These are phyloP conservation scores for Fusarium brevicatenulatum DNA, from an alignment of 2,329 filamentous ascomycete species.

Conservation along the genomic window DNA sequence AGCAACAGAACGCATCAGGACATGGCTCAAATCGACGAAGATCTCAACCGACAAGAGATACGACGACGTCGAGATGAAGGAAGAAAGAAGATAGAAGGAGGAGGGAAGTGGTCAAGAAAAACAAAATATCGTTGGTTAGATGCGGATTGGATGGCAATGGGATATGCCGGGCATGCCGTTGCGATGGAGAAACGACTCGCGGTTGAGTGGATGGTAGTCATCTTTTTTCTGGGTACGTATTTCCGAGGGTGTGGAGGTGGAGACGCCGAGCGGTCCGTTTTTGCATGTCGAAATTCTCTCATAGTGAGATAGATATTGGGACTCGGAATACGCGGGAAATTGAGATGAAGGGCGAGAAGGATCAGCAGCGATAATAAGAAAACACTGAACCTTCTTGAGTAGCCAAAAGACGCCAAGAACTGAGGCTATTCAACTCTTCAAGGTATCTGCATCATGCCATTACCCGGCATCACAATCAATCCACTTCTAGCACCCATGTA, in stretches of 20 bases:
- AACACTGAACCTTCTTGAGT: too few species aligned
- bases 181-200: slow-evolving; percentile 40
- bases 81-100: slow-evolving; percentile 1
- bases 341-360: not conserved
- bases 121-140: slow-evolving; percentile 23
- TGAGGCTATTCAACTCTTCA: not conserved
- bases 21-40: slow-evolving; percentile 38
- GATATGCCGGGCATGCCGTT: slow-evolving; percentile 43
- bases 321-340: slow-evolving; percentile 3
- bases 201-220: slow-evolving; percentile 36
- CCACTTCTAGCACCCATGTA: slow-evolving; percentile 26
- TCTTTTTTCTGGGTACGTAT: slow-evolving; percentile 38
- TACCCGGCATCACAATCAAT: not conserved
- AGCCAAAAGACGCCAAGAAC: not conserved
- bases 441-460: slow-evolving; percentile 5
- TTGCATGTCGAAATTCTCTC: slow-evolving; percentile 41
- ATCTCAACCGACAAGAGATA: slow-evolving; percentile 30
- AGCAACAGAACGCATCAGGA: slow-evolving; percentile 14
- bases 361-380: too few species aligned
- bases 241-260: slow-evolving; percentile 42
- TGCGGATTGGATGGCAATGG: slow-evolving; percentile 18
- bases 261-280: slow-evolving; percentile 43
- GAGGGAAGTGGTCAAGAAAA: slow-evolving; percentile 22
- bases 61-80: slow-evolving; percentile 26
- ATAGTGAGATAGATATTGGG: slow-evolving; percentile 14